A percentile compares a stretch with the other conserved stretches of the same genome.
These are phyloP conservation scores for Micractinium sp. DNA, from an alignment of 139 green algal genomes.

Conservation along the genomic window DNA sequence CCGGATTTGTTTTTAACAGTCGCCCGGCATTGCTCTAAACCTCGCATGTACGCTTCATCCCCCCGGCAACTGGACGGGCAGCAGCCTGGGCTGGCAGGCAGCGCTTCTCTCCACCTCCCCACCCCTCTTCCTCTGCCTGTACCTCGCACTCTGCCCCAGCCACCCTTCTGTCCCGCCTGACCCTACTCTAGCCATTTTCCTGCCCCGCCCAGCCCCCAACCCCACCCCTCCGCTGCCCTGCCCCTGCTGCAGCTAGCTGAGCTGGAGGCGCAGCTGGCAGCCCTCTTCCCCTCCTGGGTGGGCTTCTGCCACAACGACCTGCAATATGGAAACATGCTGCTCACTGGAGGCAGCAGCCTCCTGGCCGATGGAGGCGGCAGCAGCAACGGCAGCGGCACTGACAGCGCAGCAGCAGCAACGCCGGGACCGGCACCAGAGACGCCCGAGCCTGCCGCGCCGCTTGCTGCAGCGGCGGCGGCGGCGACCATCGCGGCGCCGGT, in stretches of 20 bases:
- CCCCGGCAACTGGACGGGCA: not conserved
- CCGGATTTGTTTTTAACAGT: not conserved
- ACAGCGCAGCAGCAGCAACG: not conserved
- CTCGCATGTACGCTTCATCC: not conserved
- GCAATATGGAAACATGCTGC: slow-evolving; percentile 80
- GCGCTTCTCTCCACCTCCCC: not conserved
- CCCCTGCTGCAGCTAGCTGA: not conserved
- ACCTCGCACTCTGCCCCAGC: too few relatives aligned
- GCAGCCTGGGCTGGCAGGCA: not conserved
- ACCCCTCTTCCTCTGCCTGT: not conserved
- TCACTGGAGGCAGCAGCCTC: not conserved
- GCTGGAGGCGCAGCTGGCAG: not conserved
- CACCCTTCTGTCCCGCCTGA: too few relatives aligned
- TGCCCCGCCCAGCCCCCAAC: too few relatives aligned
- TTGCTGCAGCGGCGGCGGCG: too few relatives aligned
- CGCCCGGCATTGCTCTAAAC: not conserved
- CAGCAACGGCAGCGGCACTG: not conserved
- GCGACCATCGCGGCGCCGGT: too few relatives aligned
- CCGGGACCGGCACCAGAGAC: too few relatives aligned
- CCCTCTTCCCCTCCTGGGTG: slow-evolving; percentile 45
- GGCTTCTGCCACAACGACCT: slow-evolving; percentile 77
- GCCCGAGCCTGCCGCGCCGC: too few relatives aligned
- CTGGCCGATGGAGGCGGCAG: not conserved
- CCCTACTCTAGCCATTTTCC: too few relatives aligned
- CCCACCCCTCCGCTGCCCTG: not conserved